phyloP scores from a whole-genome alignment of 1,139 yeast species.

The Candida albicans region DNA sequence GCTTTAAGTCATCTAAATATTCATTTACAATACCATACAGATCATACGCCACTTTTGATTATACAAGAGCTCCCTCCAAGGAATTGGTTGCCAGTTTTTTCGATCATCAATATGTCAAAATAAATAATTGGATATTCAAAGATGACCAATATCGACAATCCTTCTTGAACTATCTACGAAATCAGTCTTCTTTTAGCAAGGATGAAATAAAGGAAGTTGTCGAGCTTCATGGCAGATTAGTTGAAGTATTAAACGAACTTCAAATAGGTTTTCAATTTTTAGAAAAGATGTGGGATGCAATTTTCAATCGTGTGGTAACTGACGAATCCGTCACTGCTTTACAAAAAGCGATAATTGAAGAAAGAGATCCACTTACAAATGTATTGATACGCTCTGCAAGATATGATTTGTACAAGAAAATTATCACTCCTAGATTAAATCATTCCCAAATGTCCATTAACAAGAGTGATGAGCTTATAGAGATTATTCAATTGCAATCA shows the following conservation, averaged over 20 bases:
- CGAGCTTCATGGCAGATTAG: conserved; percentile 4
- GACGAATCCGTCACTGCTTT: background rate
- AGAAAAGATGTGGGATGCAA: conserved; percentile 6
- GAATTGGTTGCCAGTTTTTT: conserved; percentile 7
- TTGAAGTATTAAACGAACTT: conserved; percentile 9
- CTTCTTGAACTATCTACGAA: conserved; percentile 14
- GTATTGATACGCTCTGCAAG: conserved; percentile 5
- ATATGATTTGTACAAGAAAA: conserved; percentile 3
- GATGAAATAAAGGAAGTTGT: conserved; percentile 16
- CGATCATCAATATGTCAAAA: conserved; percentile 14
- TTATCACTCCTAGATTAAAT: conserved; percentile 7
- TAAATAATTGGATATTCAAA: conserved; percentile 17
- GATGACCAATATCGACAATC: conserved; percentile 9
- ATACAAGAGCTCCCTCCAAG: conserved; percentile 2
- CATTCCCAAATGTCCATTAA: background rate
- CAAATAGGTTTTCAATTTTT: conserved; percentile 8
- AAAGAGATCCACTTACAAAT: conserved; percentile 3
- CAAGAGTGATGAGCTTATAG: background rate
- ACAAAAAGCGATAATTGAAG: conserved; percentile 2
- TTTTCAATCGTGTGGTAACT: background rate
- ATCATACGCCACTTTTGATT: conserved; percentile 1
- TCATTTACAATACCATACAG: background rate
- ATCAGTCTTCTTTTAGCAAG: conserved; percentile 8
- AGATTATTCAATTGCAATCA: conserved; percentile 2
- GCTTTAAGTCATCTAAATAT: background rate